Base-by-base conservation (phyloP, 1,284 basidiomycete genomes). In the Leccinum pallidistipes region DNA sequence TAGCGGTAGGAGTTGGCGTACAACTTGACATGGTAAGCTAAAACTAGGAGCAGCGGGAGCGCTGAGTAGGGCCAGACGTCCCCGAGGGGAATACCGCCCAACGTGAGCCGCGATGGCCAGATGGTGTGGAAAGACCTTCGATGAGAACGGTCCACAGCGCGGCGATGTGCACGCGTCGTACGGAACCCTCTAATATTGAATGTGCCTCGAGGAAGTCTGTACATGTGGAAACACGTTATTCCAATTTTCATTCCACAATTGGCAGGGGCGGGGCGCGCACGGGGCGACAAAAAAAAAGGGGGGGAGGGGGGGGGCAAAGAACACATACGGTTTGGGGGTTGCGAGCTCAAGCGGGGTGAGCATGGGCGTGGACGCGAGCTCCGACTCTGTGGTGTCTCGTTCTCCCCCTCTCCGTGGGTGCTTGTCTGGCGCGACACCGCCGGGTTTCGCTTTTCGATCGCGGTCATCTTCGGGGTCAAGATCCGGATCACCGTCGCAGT, bases 51-150 rank as follows among this genome's bases (percentile, higher is more conserved):
- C 27, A 27, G 27, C 27, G 27, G 27, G 54, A 91, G 80, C 1
- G 84, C 82, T 3, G 82, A 74, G 67, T 91, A 94, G 6, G 88
- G 89, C 95, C 95, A 97, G 51, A 95, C 94, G 71, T 97, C 95
- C 31, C 95, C 95, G 11, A 97, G 83, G 0, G 90, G 74, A 12
- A 89, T 74, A 2, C 86, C 88, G 49, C 79, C 82, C 53, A 94
- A 78, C 2, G 81, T 79, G 1, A 86, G 85, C 32, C 95, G 86
- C n/a, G 86, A 78, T 0, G 92, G 95, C 96, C 96, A 98, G 70
- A 98, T 95, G 9, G 88, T 83, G 54, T 27, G 27, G 90, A 85
- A 10, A 98, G 82, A 3, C 94, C 91, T 34, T 91, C 85, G 61
- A 97, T 89, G 55, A 98, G 84, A 7, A 86, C 85, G 29, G 86